Conservation (phyloP, 1,139 yeast genomes). For the Chernovozyma aurita region DNA sequence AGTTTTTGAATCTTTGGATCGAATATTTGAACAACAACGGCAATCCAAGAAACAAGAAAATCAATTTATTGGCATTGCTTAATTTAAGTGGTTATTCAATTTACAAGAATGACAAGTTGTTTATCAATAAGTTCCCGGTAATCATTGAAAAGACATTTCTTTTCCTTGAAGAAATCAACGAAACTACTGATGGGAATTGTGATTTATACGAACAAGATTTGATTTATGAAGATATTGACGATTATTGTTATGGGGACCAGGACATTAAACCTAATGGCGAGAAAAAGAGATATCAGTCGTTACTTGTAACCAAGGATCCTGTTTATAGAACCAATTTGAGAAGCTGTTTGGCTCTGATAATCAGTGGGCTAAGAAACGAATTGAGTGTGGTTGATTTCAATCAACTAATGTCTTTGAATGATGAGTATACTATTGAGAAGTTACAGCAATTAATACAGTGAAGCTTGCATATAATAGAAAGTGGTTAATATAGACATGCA, state of each 20-base stretch:
- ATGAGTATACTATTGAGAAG: slow-evolving; percentile 32
- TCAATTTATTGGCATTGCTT: slow-evolving; percentile 57
- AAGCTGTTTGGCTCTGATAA: slow-evolving; percentile 18
- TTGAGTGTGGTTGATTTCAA: slow-evolving; percentile 22
- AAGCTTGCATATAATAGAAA: no score
- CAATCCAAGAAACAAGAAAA: slow-evolving; percentile 64
- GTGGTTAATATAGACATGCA: no score
- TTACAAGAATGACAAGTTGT: slow-evolving; percentile 20
- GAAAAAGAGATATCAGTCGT: slow-evolving; percentile 45
- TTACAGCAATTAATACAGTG: slow-evolving; percentile 12
- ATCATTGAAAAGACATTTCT: slow-evolving; percentile 53
- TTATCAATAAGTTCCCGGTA: slow-evolving; percentile 26
- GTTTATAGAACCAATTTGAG: slow-evolving; percentile 51
- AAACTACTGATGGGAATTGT: slow-evolving; percentile 54
- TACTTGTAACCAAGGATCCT: slow-evolving; percentile 50
- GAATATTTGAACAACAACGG: slow-evolving; percentile 47
- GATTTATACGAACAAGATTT: slow-evolving; percentile 59
- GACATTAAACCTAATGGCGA: slow-evolving; percentile 54
- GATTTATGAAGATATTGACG: slow-evolving; percentile 49
- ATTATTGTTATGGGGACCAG: slow-evolving; percentile 43
- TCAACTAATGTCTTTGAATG: slow-evolving; percentile 23
- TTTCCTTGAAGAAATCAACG: slow-evolving; percentile 72
- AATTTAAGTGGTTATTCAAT: slow-evolving; percentile 30
- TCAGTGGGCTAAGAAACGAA: slow-evolving; percentile 17
- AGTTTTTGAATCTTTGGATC: slow-evolving; percentile 31